These are phyloP conservation scores for Pholiota microspora DNA, from an alignment of 768 basidiomycete genomes.

Conservation along the genomic window DNA sequence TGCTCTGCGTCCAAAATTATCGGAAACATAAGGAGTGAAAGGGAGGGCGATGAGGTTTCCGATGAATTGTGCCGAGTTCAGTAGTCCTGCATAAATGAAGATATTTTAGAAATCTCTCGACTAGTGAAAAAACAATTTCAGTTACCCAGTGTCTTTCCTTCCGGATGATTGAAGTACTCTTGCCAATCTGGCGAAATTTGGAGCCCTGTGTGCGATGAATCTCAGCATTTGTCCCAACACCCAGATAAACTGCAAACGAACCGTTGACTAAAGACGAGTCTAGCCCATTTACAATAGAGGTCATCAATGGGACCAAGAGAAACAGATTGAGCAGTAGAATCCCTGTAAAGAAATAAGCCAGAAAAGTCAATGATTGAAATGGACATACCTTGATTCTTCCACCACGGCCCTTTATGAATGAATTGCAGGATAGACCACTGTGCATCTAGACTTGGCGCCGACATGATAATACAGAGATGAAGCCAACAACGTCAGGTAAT, in stretches of 20 bases:
- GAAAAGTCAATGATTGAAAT: background rate
- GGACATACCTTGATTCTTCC: constrained; percentile 54
- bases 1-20: constrained; percentile 57
- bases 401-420: constrained; percentile 58
- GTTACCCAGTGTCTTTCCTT: constrained; percentile 47
- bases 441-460: background rate
- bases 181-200: constrained; percentile 68
- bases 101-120: too few species aligned
- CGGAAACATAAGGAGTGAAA: constrained; percentile 57
- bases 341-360: constrained; percentile 31
- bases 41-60: constrained; percentile 60
- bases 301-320: constrained; percentile 58
- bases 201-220: constrained; percentile 58
- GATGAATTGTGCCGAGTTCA: constrained; percentile 63
- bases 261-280: constrained; percentile 63
- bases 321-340: constrained; percentile 56
- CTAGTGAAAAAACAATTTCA: background rate
- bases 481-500: too few species aligned
- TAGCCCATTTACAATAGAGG: constrained; percentile 63
- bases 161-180: constrained; percentile 49
- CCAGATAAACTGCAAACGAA: too few species aligned
- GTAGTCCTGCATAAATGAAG: constrained; percentile 41
- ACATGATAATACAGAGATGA: background rate
- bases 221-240: too few species aligned
- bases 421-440: constrained; percentile 49